phyloP scores from a whole-genome alignment of 345 rosid species.

The Citrus maxima region DNA sequence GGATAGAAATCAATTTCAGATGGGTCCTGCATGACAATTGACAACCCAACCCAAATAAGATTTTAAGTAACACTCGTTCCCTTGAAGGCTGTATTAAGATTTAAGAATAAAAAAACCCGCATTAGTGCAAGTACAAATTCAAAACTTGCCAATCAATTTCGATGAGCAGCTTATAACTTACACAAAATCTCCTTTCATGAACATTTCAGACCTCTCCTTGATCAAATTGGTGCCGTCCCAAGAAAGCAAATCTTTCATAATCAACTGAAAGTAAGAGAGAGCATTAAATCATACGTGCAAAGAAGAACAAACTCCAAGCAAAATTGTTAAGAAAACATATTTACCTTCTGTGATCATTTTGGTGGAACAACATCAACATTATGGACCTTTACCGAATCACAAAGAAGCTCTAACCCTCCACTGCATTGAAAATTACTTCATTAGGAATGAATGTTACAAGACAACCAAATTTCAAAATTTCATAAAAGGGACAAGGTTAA shows the following conservation, averaged over 20 bases:
- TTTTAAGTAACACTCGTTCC: not conserved
- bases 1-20: not conserved
- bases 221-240: conserved; percentile 79
- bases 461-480: not conserved
- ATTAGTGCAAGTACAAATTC: not conserved
- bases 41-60: conserved; percentile 12
- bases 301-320: not conserved
- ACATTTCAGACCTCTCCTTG: conserved; percentile 98
- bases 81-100: not conserved
- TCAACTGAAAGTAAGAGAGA: conserved; percentile 38
- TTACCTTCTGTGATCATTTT: conserved; percentile 54
- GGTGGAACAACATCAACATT: conserved; percentile 55
- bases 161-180: conserved; percentile 36
- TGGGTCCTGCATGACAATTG: conserved; percentile 44
- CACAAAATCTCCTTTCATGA: conserved; percentile 93
- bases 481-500: not conserved
- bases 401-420: conserved; percentile 85
- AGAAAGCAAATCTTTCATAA: conserved; percentile 72
- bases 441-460: not conserved
- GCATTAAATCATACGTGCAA: not conserved
- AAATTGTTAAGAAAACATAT: not conserved
- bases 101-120: not conserved
- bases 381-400: conserved; percentile 70
- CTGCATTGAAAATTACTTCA: conserved; percentile 33
- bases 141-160: conserved; percentile 1